A percentile compares a stretch with the other conserved stretches of the same genome.
phyloP scores from a whole-genome alignment of 257 asterid species.

The Gynochthodes officinalis region DNA sequence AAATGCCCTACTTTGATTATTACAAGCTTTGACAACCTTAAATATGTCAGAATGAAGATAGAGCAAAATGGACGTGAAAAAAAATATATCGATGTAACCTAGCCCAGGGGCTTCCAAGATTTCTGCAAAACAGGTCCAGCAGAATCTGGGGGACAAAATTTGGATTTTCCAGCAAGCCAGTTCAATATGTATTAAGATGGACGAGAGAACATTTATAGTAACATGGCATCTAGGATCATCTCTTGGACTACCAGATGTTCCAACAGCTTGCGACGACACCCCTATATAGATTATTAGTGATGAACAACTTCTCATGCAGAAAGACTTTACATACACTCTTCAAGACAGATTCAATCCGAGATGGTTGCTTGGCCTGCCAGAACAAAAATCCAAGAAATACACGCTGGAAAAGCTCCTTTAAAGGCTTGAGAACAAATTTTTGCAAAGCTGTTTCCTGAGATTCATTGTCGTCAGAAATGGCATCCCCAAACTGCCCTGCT shows the following conservation, averaged over 20 bases:
- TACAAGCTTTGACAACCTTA: no score
- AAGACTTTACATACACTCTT: constrained; percentile 58
- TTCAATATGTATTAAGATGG: no score
- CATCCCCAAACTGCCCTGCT: constrained; percentile 89
- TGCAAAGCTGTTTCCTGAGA: constrained; percentile 57
- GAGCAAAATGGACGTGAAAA: no score
- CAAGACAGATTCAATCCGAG: constrained; percentile 79
- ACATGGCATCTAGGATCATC: neutral
- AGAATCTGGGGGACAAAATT: no score
- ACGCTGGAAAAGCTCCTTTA: constrained; percentile 80
- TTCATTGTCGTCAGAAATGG: constrained; percentile 30
- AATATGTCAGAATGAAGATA: no score
- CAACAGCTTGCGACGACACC: neutral
- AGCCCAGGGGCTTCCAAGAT: neutral
- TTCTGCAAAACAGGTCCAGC: neutral
- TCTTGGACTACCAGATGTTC: neutral
- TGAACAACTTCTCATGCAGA: neutral
- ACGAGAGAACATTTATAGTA: neutral
- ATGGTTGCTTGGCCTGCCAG: constrained; percentile 98
- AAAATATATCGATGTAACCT: neutral
- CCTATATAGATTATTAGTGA: neutral
- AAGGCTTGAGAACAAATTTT: constrained; percentile 56
- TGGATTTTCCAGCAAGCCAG: no score
- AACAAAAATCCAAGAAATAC: constrained; percentile 68
- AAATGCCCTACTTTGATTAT: no score